Conservation (phyloP, 257 asterid genomes). For the Solanum ahanhuiri region DNA sequence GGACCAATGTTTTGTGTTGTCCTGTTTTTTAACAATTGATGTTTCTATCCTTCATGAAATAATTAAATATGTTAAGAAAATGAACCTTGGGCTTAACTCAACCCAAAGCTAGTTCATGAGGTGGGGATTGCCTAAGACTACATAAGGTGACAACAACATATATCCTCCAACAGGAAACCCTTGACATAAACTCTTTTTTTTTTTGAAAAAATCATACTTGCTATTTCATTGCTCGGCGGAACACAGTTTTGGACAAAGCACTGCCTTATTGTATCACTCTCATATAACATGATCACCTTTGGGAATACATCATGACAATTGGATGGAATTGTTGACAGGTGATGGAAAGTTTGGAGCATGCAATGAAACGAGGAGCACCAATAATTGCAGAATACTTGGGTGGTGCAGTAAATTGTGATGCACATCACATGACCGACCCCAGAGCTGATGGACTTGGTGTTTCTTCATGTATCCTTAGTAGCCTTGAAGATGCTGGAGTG, state of each 20-base stretch:
- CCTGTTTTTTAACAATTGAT: background rate
- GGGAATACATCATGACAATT: background rate
- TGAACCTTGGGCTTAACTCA: background rate
- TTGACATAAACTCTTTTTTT: background rate
- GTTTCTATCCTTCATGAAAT: background rate
- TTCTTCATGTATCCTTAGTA: conserved; percentile 66
- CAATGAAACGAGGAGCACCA: conserved; percentile 83
- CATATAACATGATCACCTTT: background rate
- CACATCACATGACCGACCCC: conserved; percentile 95
- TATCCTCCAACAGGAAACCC: background rate
- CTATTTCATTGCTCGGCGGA: background rate
- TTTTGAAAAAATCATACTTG: background rate
- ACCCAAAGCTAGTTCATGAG: background rate
- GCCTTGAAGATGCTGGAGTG: conserved; percentile 84
- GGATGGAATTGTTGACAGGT: conserved; percentile 38
- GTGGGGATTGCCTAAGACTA: background rate
- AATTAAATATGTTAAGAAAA: background rate
- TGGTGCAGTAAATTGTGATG: conserved; percentile 93
- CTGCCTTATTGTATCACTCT: background rate
- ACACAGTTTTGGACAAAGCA: background rate
- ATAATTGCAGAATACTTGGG: conserved; percentile 91
- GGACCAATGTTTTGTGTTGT: background rate
- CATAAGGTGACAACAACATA: background rate
- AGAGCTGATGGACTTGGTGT: conserved; percentile 96
- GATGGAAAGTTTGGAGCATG: conserved; percentile 93